Evolutionary conservation across 2,329 filamentous ascomycete genomes (phyloP).

Genomic region (Fusarium cyanostomum): DNA sequence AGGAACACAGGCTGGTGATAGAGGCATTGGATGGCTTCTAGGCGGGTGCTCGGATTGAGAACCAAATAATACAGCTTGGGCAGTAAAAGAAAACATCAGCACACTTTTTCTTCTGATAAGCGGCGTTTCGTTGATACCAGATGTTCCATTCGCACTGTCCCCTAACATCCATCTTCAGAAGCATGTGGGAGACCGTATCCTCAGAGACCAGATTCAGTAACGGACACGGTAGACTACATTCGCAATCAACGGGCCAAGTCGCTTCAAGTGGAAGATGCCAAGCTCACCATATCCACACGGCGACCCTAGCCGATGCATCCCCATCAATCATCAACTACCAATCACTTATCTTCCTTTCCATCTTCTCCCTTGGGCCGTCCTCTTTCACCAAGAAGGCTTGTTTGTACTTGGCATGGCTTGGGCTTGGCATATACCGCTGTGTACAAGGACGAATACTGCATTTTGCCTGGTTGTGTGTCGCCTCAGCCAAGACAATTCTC

Average conservation of each 20-base stretch:
- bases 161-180: constrained; percentile 27
- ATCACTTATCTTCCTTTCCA: constrained; percentile 11
- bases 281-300: constrained; percentile 19
- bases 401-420: constrained; percentile 37
- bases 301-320: constrained; percentile 23
- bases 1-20: constrained; percentile 1
- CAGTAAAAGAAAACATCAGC: too few species aligned
- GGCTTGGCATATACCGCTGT: constrained; percentile 27
- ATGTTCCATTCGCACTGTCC: constrained; percentile 15
- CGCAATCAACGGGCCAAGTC: not conserved
- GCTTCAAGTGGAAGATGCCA: not conserved
- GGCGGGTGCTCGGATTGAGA: too few species aligned
- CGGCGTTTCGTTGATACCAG: constrained; percentile 22
- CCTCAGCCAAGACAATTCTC: constrained; percentile 27
- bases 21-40: not conserved
- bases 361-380: constrained; percentile 1
- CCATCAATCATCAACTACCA: constrained; percentile 13
- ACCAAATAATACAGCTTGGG: too few species aligned
- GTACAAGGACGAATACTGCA: constrained; percentile 8
- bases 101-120: too few species aligned
- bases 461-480: constrained; percentile 23
- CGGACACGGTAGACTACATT: not conserved
- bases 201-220: constrained; percentile 9
- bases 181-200: constrained; percentile 9
- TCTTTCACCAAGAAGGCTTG: constrained; percentile 25